Evolutionary conservation across 192 early-diverging fungal species (phyloP).

Genomic region (Backusella parvicylindrica): DNA sequence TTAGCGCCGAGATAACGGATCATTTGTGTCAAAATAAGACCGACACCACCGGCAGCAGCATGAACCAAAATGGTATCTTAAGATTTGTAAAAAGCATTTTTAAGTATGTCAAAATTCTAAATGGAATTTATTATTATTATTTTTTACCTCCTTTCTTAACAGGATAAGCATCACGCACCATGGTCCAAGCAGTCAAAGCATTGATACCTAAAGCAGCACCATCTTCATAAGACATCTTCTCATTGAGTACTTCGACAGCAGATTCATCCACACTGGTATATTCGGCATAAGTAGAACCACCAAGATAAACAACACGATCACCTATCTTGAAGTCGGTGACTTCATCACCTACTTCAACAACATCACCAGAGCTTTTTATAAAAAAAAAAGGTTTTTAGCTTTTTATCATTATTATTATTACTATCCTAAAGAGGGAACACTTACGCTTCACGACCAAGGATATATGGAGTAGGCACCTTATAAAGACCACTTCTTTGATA

Average conservation of each 20-base stretch:
- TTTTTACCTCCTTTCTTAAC: slow-evolving; percentile 52
- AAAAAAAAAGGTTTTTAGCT: background rate
- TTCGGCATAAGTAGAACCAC: slow-evolving; percentile 69
- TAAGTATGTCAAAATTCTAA: no score
- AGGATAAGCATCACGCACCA: slow-evolving; percentile 66
- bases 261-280: slow-evolving; percentile 52
- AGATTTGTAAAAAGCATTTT: background rate
- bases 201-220: slow-evolving; percentile 74
- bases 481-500: slow-evolving; percentile 88
- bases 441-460: slow-evolving; percentile 77
- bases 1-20: slow-evolving; percentile 72
- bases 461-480: slow-evolving; percentile 57
- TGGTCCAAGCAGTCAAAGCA: slow-evolving; percentile 78
- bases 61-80: slow-evolving; percentile 66
- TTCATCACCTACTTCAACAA: slow-evolving; percentile 70
- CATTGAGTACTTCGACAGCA: slow-evolving; percentile 47
- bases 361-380: slow-evolving; percentile 55
- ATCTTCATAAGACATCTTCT: slow-evolving; percentile 47
- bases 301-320: slow-evolving; percentile 80
- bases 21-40: slow-evolving; percentile 77
- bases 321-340: slow-evolving; percentile 67
- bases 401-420: background rate
- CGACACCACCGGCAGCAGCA: slow-evolving; percentile 92
- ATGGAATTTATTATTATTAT: no score
- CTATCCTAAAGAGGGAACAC: background rate